Evolutionary conservation across 306 rosid genomes (phyloP).

Genomic region (Herpetospermum pedunculosum): DNA sequence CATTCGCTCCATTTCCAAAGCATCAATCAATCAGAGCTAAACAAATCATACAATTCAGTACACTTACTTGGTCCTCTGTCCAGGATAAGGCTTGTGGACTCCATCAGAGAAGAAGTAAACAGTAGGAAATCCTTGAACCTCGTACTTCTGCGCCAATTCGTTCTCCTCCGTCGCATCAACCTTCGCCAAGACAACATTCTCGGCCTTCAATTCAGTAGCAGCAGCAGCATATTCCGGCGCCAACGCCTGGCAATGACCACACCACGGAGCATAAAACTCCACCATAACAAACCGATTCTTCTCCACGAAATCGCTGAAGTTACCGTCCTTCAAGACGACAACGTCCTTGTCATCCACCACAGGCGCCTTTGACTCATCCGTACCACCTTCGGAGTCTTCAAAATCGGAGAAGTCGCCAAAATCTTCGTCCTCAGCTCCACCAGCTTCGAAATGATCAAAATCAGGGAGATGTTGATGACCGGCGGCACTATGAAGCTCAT

Average conservation of each 20-base stretch:
- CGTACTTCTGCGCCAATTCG: slow-evolving; percentile 66
- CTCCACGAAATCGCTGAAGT: slow-evolving; percentile 52
- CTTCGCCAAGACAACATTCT: slow-evolving; percentile 62
- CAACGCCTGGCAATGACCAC: slow-evolving; percentile 94
- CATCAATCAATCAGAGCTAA: not conserved
- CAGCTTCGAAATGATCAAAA: slow-evolving; percentile 21
- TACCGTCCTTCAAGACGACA: slow-evolving; percentile 65
- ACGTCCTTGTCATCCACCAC: slow-evolving; percentile 86
- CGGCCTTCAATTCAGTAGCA: slow-evolving; percentile 70
- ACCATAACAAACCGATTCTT: slow-evolving; percentile 67
- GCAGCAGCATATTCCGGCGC: slow-evolving; percentile 91
- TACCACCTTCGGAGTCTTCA: slow-evolving; percentile 30
- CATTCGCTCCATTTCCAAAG: not conserved
- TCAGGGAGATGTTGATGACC: slow-evolving; percentile 20
- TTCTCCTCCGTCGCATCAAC: slow-evolving; percentile 86
- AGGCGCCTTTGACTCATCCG: slow-evolving; percentile 34
- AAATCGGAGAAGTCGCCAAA: slow-evolving; percentile 47
- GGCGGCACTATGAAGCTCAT: slow-evolving; percentile 14
- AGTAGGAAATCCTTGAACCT: slow-evolving; percentile 83
- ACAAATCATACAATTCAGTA: not conserved
- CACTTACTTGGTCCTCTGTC: slow-evolving; percentile 69
- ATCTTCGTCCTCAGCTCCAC: slow-evolving; percentile 23
- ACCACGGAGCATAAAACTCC: slow-evolving; percentile 98
- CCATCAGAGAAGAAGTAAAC: slow-evolving; percentile 66
- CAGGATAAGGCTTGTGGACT: slow-evolving; percentile 59